Evolutionary conservation across 345 rosid species (phyloP).

Genomic region (Anacardium occidentale): DNA sequence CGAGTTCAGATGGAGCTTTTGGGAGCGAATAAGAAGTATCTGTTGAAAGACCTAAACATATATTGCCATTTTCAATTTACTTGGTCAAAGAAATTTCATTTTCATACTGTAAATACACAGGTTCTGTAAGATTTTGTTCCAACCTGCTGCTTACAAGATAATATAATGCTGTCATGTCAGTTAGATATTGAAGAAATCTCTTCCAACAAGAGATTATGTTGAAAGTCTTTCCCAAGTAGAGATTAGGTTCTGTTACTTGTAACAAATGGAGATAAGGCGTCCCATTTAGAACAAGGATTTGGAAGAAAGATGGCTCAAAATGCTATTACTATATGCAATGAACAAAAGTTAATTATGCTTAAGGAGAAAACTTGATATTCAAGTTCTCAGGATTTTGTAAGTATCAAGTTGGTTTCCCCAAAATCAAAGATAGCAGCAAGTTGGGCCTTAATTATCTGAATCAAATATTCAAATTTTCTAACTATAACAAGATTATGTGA

Average conservation of each 20-base stretch:
- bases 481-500: slow-evolving; percentile 8
- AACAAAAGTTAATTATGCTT: background rate
- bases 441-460: background rate
- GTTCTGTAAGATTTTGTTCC: background rate
- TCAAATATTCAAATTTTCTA: background rate
- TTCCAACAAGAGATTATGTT: slow-evolving; percentile 3
- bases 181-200: slow-evolving; percentile 8
- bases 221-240: slow-evolving; percentile 13
- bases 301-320: background rate
- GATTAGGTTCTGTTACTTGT: slow-evolving; percentile 1
- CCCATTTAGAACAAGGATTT: background rate
- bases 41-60: slow-evolving; percentile 1
- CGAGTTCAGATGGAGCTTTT: background rate
- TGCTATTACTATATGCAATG: background rate
- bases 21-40: background rate
- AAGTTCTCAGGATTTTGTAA: background rate
- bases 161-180: background rate
- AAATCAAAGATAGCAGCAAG: slow-evolving; percentile 4
- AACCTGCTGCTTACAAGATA: background rate
- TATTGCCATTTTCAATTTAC: background rate
- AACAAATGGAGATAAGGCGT: background rate
- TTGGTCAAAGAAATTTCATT: background rate
- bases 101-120: background rate
- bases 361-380: background rate
- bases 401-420: slow-evolving; percentile 1